Percentiles rank a stretch among this genome's conserved stretches.
phyloP scores from a whole-genome alignment of 768 basidiomycete genomes.

The Rhodotorula toruloides region DNA sequence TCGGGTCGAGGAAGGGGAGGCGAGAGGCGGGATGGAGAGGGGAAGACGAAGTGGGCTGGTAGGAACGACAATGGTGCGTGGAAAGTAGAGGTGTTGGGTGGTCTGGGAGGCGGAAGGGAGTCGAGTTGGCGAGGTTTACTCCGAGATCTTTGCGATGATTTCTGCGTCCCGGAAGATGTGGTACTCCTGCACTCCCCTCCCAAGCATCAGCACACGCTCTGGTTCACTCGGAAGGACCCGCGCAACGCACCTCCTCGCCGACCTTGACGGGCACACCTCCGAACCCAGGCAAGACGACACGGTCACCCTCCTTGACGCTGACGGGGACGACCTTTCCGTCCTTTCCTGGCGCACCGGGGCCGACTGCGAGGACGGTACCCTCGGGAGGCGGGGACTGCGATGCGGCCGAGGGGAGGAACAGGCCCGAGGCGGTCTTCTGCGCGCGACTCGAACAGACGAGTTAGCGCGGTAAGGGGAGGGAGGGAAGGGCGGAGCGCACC shows the following conservation, averaged over 20 bases:
- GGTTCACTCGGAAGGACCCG: too few species aligned
- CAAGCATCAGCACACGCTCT: not conserved
- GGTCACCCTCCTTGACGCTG: constrained; percentile 78
- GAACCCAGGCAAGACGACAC: constrained; percentile 91
- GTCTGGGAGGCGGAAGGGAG: too few species aligned
- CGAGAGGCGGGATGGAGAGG: too few species aligned
- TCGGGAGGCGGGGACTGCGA: constrained; percentile 84
- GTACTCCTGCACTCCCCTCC: constrained; percentile 63
- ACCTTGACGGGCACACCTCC: constrained; percentile 94
- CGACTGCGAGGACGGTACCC: constrained; percentile 91
- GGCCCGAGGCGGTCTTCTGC: constrained; percentile 95
- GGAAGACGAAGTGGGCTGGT: too few species aligned
- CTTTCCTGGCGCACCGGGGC: constrained; percentile 88
- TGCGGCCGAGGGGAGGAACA: constrained; percentile 89
- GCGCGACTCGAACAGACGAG: constrained; percentile 45
- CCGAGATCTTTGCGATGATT: constrained; percentile 92
- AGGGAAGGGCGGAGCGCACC: constrained; percentile 52
- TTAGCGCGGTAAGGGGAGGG: not conserved
- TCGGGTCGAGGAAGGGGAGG: too few species aligned
- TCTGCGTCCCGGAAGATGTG: constrained; percentile 89
- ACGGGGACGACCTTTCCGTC: constrained; percentile 70
- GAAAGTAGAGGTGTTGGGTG: too few species aligned
- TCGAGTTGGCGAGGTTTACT: too few species aligned
- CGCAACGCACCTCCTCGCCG: constrained; percentile 76
- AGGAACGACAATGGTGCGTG: too few species aligned